A percentile compares a stretch with the other conserved stretches of the same genome.
phyloP scores from a whole-genome alignment of 2,329 filamentous ascomycete species.

The Chaetothyriales sp. region DNA sequence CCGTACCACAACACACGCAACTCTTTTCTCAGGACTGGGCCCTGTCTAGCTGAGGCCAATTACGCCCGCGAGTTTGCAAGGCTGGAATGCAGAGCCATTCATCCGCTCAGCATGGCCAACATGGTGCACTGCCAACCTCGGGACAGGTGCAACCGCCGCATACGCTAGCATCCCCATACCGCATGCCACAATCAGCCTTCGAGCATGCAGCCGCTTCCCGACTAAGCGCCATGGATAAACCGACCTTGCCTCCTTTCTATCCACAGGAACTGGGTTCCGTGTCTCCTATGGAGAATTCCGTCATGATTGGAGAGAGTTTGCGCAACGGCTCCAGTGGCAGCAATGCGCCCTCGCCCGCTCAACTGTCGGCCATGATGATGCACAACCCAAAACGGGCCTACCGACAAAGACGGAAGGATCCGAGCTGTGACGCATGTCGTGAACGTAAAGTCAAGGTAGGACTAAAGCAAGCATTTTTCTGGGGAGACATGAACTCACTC shows the following conservation, averaged over 20 bases:
- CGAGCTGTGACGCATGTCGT: conserved; percentile 91
- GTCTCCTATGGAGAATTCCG: conserved; percentile 27
- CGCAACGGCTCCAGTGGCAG: conserved; percentile 6
- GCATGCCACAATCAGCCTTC: background rate
- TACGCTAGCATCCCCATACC: background rate
- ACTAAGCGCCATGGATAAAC: background rate
- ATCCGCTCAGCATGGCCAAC: background rate
- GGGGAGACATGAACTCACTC: conserved; percentile 6
- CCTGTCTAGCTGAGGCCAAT: background rate
- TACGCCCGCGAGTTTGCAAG: background rate
- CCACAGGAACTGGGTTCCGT: conserved; percentile 29
- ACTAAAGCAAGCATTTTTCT: background rate
- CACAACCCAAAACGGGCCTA: conserved; percentile 86
- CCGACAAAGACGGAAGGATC: conserved; percentile 86
- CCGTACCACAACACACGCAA: background rate
- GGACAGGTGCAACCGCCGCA: background rate
- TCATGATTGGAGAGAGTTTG: conserved; percentile 23
- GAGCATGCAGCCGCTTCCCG: background rate
- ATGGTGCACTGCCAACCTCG: background rate
- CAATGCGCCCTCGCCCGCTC: conserved; percentile 14
- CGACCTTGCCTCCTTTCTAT: conserved; percentile 17
- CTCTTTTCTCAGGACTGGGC: background rate
- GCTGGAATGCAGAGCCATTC: background rate
- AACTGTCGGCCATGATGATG: conserved; percentile 34
- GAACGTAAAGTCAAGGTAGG: conserved; percentile 58